phyloP scores from a whole-genome alignment of 768 basidiomycete species.

The Calvatia gigantea region DNA sequence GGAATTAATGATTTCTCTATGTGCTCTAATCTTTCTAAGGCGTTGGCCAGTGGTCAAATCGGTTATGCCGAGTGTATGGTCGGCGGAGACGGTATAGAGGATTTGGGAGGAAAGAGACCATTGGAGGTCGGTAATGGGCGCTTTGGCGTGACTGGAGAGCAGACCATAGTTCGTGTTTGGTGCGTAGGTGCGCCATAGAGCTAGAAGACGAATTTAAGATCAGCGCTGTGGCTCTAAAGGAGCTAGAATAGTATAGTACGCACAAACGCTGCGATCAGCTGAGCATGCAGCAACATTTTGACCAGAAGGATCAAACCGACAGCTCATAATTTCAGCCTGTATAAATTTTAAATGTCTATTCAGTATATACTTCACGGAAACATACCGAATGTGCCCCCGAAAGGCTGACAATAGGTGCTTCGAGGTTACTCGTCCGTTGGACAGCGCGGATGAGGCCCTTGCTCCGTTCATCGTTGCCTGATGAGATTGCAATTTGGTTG shows the following conservation, averaged over 20 bases:
- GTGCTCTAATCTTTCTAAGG: constrained; percentile 77
- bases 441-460: constrained; percentile 83
- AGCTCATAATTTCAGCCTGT: constrained; percentile 73
- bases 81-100: constrained; percentile 86
- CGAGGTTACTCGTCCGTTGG: constrained; percentile 88
- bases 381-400: constrained; percentile 83
- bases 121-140: constrained; percentile 88
- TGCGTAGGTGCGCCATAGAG: constrained; percentile 87
- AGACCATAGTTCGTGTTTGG: constrained; percentile 93
- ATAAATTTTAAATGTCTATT: background rate
- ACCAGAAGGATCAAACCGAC: constrained; percentile 92
- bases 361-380: background rate
- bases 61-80: constrained; percentile 74
- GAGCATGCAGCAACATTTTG: constrained; percentile 93
- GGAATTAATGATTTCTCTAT: constrained; percentile 87
- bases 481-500: constrained; percentile 76
- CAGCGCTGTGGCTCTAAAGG: background rate
- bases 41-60: constrained; percentile 86
- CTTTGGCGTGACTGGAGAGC: constrained; percentile 79
- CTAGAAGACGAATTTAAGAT: constrained; percentile 30
- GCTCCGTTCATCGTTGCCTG: constrained; percentile 64
- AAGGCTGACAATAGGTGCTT: constrained; percentile 92
- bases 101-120: constrained; percentile 76
- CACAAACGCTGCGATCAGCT: constrained; percentile 86
- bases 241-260: constrained; percentile 27